Conservation (phyloP, 2,329 filamentous ascomycete genomes). For the Sporothrix dimorphospora region DNA sequence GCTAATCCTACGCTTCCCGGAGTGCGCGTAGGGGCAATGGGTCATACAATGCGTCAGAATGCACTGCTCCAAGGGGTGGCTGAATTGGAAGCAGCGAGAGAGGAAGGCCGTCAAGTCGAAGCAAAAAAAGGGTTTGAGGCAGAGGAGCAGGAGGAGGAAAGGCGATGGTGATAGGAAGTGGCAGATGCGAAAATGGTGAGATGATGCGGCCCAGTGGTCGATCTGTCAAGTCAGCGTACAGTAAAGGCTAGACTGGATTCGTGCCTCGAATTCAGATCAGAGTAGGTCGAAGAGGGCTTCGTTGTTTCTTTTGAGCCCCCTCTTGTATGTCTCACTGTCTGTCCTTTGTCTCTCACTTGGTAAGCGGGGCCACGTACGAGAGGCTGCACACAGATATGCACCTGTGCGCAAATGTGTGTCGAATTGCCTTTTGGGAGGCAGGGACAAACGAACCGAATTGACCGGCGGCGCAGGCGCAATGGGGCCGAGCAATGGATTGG, state of each 20-base stretch:
- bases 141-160: background rate
- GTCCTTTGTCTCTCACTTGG: slow-evolving; percentile 8
- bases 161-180: background rate
- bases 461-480: background rate
- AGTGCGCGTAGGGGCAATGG: background rate
- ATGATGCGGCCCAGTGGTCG: slow-evolving; percentile 9
- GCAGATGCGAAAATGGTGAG: slow-evolving; percentile 13
- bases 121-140: background rate
- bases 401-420: slow-evolving; percentile 14
- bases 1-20: background rate
- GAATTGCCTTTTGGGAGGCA: background rate
- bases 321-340: slow-evolving; percentile 22
- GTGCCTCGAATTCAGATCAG: slow-evolving; percentile 3
- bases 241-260: slow-evolving; percentile 21
- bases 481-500: background rate
- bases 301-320: slow-evolving; percentile 17
- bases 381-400: slow-evolving; percentile 20
- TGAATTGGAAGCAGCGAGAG: too few relatives aligned
- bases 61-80: background rate
- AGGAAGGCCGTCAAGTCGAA: background rate
- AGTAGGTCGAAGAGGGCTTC: slow-evolving; percentile 1
- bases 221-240: slow-evolving; percentile 22
- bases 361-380: slow-evolving; percentile 17
- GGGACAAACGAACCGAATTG: background rate
- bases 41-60: background rate